Base-by-base conservation (phyloP, 441 rosid genomes). In the Raphanus hybrid region DNA sequence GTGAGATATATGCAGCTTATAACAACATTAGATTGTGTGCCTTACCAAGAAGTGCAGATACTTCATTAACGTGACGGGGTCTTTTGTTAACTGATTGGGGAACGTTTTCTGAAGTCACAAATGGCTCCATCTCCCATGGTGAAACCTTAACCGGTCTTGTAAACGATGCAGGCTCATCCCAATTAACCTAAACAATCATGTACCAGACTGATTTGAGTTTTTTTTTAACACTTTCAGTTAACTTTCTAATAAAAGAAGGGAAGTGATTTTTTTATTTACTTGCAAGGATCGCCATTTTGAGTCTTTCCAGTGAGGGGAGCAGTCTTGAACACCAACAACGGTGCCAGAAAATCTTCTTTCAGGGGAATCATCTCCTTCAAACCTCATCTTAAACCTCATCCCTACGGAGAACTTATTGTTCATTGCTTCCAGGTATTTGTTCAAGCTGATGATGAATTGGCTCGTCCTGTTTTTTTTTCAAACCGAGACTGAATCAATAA, bases 261-360 rank as follows among this genome's bases (percentile, higher is more conserved):
- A n/a, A 14, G 43, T 64, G 64, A 62, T 6, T 6, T 63, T 67
- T 29, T 1, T 6, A 59, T 67, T 29, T 84, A 89, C 93, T 80
- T 85, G 86, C 70, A 89, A 65, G 66, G 87, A 84, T 61, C 93
- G 86, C 93, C 93, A 89, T 73, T 77, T 85, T 37, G 93, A 89
- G 73, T 85, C 88, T 71, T 72, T 63, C 93, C 93, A 89, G 55
- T 85, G 87, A 71, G 85, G 83, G 76, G 89, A 87, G 75, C 85
- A 79, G 78, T 89, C 89, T 61, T 88, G 89, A 60, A 85, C 82
- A 27, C 90, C 89, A 74, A 88, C 80, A 35, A 88, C 85, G 27
- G 93, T 89, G 74, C 91, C 93, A 11, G 93, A 85, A 82, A 83
- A 87, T 77, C 93, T 86, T 82, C 89, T 83, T 75, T 88, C 90